Evolutionary conservation across 2,329 filamentous ascomycete species (phyloP).

Genomic region (Verticillium albo-atrum): DNA sequence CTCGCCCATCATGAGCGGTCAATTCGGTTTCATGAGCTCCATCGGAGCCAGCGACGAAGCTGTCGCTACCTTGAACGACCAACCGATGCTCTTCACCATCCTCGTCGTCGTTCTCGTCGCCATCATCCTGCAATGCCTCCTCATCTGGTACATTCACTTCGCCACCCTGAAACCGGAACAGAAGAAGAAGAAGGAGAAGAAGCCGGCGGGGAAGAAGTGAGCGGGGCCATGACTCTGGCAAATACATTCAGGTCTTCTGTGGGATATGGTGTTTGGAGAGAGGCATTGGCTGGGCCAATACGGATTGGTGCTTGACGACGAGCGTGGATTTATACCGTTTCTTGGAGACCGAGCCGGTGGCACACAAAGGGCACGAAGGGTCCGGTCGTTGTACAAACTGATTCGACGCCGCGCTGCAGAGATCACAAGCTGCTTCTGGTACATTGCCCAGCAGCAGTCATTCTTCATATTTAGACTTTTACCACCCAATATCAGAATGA

Average conservation of each 20-base stretch:
- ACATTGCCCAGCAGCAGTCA: neutral
- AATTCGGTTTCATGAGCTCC: constrained; percentile 52
- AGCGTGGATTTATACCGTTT: neutral
- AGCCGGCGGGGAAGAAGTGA: constrained; percentile 24
- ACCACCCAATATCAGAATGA: neutral
- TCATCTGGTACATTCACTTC: constrained; percentile 56
- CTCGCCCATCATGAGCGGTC: constrained; percentile 22
- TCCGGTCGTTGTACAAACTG: neutral
- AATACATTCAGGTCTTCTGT: neutral
- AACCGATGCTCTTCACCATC: constrained; percentile 54
- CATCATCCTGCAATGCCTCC: constrained; percentile 38
- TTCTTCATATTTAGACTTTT: neutral
- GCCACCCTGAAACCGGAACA: constrained; percentile 59
- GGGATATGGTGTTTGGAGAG: neutral
- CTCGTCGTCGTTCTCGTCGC: constrained; percentile 50
- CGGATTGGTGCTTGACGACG: neutral
- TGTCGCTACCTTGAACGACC: constrained; percentile 56
- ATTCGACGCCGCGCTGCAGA: neutral
- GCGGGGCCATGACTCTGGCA: constrained; percentile 14
- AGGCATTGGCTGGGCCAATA: neutral
- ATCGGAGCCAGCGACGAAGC: constrained; percentile 55
- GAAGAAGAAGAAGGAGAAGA: constrained; percentile 47
- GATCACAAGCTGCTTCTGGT: neutral
- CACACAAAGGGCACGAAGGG: neutral
- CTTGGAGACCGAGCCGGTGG: neutral